Percentiles rank a stretch among this genome's conserved stretches.
Conservation (phyloP, 176 grass and related monocot genomes). For the Carex littledalei region DNA sequence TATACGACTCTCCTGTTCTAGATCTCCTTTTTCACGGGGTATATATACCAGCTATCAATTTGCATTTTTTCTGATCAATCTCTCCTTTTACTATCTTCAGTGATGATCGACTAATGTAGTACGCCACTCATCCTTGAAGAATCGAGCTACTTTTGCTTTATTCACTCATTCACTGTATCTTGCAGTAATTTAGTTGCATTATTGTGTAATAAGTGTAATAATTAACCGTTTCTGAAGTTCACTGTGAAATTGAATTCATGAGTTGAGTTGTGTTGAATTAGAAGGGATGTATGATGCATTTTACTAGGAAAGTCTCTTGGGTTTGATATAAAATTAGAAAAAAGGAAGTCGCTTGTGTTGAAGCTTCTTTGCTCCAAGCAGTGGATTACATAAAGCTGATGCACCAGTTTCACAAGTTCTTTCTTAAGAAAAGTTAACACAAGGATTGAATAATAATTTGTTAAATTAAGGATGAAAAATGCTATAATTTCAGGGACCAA, state of each 20-base stretch:
- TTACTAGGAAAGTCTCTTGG: background rate
- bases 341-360: background rate
- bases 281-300: background rate
- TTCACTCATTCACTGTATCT: background rate
- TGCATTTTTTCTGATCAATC: background rate
- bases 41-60: background rate
- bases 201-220: background rate
- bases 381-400: background rate
- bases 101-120: background rate
- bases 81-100: background rate
- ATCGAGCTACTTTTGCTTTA: too few relatives aligned
- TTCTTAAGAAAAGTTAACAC: background rate
- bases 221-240: background rate
- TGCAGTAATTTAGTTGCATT: background rate
- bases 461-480: background rate
- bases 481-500: background rate
- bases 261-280: background rate
- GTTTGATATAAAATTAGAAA: background rate
- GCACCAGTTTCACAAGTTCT: background rate
- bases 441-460: background rate
- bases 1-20: conserved; percentile 83
- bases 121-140: background rate
- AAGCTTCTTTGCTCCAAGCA: background rate
- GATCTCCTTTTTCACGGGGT: conserved; percentile 97
- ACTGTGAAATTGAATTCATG: background rate